Percentiles rank a stretch among this genome's conserved stretches.
Conservation (phyloP, 495 filamentous ascomycete species). For the Xylaria castorea region DNA sequence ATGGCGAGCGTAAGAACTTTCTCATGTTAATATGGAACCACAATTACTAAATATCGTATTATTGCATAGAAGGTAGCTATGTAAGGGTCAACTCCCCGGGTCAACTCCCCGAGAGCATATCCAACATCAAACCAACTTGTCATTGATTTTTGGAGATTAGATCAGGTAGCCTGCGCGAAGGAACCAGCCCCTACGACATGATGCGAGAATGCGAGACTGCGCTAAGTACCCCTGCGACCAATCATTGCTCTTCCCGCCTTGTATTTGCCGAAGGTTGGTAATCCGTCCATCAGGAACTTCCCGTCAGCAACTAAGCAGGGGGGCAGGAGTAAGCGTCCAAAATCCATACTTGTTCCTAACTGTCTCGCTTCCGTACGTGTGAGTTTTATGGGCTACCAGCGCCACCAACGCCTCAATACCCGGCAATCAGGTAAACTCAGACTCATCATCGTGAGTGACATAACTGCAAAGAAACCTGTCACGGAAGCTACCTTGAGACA, state of each 20-base stretch:
- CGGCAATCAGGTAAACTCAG: not conserved
- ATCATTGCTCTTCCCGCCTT: not conserved
- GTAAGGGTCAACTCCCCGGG: not conserved
- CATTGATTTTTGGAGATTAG: too few relatives aligned
- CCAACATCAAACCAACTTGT: not conserved
- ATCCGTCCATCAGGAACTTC: not conserved
- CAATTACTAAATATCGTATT: not conserved
- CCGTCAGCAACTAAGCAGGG: not conserved
- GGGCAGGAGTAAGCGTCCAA: not conserved
- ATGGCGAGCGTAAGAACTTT: not conserved
- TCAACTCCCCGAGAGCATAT: not conserved
- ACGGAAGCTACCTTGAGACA: not conserved
- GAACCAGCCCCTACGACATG: too few relatives aligned
- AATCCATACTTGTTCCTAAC: slow-evolving; percentile 1
- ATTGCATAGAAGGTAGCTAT: not conserved
- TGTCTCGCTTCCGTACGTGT: not conserved
- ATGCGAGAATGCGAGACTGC: not conserved
- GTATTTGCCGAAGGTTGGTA: not conserved
- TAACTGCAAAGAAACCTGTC: not conserved
- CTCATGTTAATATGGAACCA: not conserved
- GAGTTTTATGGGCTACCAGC: not conserved
- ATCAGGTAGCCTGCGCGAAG: too few relatives aligned
- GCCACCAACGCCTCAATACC: not conserved
- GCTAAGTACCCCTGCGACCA: not conserved
- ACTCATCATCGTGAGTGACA: not conserved